A percentile compares a stretch with the other conserved stretches of the same genome.
These are phyloP conservation scores for Abelmoschus esculentus DNA, from an alignment of 345 rosid species.

Conservation along the genomic window DNA sequence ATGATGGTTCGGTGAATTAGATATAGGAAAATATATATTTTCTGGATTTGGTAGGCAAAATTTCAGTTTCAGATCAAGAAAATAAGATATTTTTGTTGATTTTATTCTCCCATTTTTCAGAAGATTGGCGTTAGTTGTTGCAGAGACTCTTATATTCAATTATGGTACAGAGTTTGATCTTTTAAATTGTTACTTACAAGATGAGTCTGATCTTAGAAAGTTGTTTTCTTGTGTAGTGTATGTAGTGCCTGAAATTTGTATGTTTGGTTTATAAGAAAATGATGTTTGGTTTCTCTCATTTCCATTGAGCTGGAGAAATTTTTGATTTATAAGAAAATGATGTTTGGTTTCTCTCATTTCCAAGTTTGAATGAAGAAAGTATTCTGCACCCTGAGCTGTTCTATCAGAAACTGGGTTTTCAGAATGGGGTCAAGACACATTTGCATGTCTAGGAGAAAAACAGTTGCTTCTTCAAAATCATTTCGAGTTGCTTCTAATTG, in stretches of 20 bases:
- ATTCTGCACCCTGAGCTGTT: neutral
- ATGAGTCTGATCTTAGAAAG: no score
- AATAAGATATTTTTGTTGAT: neutral
- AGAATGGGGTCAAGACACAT: neutral
- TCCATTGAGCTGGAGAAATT: no score
- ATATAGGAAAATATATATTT: no score
- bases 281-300: neutral
- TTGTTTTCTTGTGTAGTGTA: no score
- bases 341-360: neutral
- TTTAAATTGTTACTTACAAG: no score
- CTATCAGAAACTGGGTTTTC: neutral
- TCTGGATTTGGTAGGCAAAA: neutral
- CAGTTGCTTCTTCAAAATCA: neutral
- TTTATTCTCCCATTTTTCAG: no score
- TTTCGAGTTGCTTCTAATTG: neutral
- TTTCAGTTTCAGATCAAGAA: neutral
- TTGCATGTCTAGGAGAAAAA: neutral
- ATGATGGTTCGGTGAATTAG: neutral
- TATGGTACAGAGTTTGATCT: no score
- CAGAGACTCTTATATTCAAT: no score
- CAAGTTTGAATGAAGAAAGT: neutral
- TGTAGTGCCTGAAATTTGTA: no score
- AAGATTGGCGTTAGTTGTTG: no score
- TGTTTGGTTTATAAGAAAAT: neutral
- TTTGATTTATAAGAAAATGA: neutral